phyloP scores from a whole-genome alignment of 2,329 filamentous ascomycete species.

The Biscogniauxia marginata region DNA sequence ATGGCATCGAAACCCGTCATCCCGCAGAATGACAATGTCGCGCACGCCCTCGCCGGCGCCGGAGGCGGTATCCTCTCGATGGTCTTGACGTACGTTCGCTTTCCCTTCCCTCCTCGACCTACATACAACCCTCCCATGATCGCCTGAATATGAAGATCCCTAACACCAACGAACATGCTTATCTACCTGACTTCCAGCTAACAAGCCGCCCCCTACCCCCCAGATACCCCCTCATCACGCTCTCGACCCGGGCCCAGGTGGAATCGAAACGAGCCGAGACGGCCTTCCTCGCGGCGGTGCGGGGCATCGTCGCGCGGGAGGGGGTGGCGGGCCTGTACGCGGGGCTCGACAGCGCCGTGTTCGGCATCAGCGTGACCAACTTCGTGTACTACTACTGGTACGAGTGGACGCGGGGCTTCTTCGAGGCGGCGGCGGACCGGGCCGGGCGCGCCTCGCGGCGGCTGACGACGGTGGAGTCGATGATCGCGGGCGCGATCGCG shows the following conservation, averaged over 20 bases:
- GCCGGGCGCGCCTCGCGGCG: constrained; percentile 73
- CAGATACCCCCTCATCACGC: constrained; percentile 93
- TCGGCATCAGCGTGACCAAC: constrained; percentile 97
- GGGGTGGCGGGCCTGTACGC: constrained; percentile 87
- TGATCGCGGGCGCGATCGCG: constrained; percentile 91
- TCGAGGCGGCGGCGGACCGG: constrained; percentile 73
- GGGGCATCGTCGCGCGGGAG: constrained; percentile 86
- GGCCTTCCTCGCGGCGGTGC: constrained; percentile 77
- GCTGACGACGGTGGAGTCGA: constrained; percentile 87
- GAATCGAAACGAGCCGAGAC: constrained; percentile 92
- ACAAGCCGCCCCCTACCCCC: neutral
- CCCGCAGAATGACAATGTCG: constrained; percentile 94
- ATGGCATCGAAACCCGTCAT: constrained; percentile 56
- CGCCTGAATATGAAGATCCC: neutral
- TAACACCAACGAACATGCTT: too few species aligned
- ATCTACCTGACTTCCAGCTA: too few species aligned
- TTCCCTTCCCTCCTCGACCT: neutral
- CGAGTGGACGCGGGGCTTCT: constrained; percentile 89
- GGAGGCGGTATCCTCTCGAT: constrained; percentile 94
- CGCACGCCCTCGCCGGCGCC: constrained; percentile 88
- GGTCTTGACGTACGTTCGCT: constrained; percentile 72
- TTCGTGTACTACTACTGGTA: constrained; percentile 99
- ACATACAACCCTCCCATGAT: constrained; percentile 7
- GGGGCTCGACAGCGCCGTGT: constrained; percentile 88
- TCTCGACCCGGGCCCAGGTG: constrained; percentile 96